Base-by-base conservation (phyloP, 345 rosid species). In the Acer saccharum region DNA sequence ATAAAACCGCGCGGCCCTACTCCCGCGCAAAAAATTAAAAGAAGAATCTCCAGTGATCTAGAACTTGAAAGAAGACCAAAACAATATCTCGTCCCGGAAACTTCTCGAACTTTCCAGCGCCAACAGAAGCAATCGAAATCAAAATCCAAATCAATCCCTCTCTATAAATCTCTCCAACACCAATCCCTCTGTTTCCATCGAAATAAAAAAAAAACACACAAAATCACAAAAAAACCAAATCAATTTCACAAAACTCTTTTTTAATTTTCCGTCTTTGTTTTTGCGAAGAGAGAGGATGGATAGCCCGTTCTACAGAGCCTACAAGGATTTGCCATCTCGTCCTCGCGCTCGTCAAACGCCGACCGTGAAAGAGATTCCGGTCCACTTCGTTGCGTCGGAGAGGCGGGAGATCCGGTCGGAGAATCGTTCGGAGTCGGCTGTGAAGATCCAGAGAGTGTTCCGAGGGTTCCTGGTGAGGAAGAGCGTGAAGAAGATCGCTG, bases 381-480 rank as follows among this genome's bases (percentile, higher is more conserved):
- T 89, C 7, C 87, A 23, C n/a, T 83, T 74, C 71, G 81, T 87
- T 20, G 86, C 74, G 0, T 77, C 85, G 72, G 90, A 81, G 66
- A 78, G 32, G 69, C 41, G 32, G 7, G 64, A 60, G 64, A 21
- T 20, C 64, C 27, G 17, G 17, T 20, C 10, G 1, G 62, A 8
- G 72, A 68, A 69, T 41, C 76, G 82, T 57, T 11, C 81, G 21
- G 85, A 77, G 2, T 70, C 80, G 44, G 96, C 88, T 10, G 63
- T 78, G 75, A 86, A 73, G 88, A 89, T 91, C 69, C 92, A 91
- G 88, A 87, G 84, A 81, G 85, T 78, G 29, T 76, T 87, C 20
- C 77, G 92, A 21, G 97, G 92, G 3, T 88, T 81, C 64, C 39
- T 86, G 27, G 97, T 90, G 80, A 86, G 96, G 75, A 87, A 88